A percentile compares a stretch with the other conserved stretches of the same genome.
These are phyloP conservation scores for Chaetothyriales sp. DNA, from an alignment of 2,329 filamentous ascomycete genomes.

Conservation along the genomic window DNA sequence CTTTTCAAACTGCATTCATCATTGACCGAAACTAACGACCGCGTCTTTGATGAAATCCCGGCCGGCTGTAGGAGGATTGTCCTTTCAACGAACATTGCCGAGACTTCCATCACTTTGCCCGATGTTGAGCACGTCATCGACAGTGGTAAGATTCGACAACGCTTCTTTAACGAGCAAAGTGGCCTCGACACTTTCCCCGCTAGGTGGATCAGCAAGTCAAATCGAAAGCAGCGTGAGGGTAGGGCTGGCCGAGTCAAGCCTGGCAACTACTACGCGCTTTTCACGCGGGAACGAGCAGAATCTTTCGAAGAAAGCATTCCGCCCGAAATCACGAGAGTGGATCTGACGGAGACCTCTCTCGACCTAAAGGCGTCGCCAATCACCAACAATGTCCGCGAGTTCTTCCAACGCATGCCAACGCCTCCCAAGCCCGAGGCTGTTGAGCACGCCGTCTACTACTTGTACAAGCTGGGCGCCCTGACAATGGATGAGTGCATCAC, in stretches of 20 bases:
- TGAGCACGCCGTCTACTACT: conserved; percentile 74
- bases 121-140: conserved; percentile 96
- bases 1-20: conserved; percentile 36
- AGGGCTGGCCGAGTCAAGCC: conserved; percentile 90
- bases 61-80: conserved; percentile 76
- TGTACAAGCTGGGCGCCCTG: conserved; percentile 81
- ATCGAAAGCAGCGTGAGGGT: conserved; percentile 85
- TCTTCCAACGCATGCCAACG: conserved; percentile 73
- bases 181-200: conserved; percentile 6
- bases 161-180: conserved; percentile 1
- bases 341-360: conserved; percentile 84
- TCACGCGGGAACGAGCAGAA: conserved; percentile 79
- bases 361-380: conserved; percentile 52
- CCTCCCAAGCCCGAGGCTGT: conserved; percentile 85
- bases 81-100: conserved; percentile 91
- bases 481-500: conserved; percentile 73
- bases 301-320: conserved; percentile 66
- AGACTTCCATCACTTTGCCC: conserved; percentile 95
- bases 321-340: conserved; percentile 86
- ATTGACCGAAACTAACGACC: conserved; percentile 30
- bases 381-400: conserved; percentile 77
- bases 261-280: conserved; percentile 88
- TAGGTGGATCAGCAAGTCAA: conserved; percentile 46
- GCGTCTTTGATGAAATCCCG: conserved; percentile 30
- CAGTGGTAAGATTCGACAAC: conserved; percentile 56